Evolutionary conservation across 1,284 basidiomycete species (phyloP), one percentile per base, ranked within the genome.

Genomic region (Leucocoprinus gongylophorus): DNA sequence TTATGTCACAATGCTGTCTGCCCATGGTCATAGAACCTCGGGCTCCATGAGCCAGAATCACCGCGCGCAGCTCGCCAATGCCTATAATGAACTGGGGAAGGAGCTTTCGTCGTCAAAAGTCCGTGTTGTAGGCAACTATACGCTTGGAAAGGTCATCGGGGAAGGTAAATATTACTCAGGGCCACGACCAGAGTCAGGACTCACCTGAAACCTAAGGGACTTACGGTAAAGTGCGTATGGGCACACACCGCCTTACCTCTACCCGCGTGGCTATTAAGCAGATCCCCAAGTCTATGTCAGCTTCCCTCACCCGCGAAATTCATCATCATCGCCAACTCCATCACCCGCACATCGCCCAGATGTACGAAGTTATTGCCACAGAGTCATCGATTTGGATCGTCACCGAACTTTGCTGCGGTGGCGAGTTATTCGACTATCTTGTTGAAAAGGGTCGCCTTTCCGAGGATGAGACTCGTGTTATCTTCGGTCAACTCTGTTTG

Each of bases 321-420:
- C 95, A 99, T 64, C 95, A 99, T 64, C 97, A 99, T 70, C 88
- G 97, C 29, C 85, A 93, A 45, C 80, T 99, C 7, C 95, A 97
- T 64, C 95, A 99, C 63, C 92, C 92, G 0, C 83, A 97, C 64
- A 83, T 98, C 62, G 89, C 93, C 29, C 93, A 97, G 66, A 85
- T 99, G 64, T 97, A 90, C 73, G 97, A 99, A 69, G 92, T 99
- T 62, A 91, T 98, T 62, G 95, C 95, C 12, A 98, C 97, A 1
- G 97, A 99, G 67, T 80, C 81, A 18, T 80, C 82, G 61, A 97
- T 99, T 62, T 99, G 94, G 93, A 92, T 99, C 59, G 89, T 98
- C 50, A 92, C 93, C 13, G 97, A 99, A 65, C 83, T 99, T 32
- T 99, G 97, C 67, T 87, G 85, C 28, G 95, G 95, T 13, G 95